Evolutionary conservation across 108 stramenopile genomes (phyloP), one percentile per base, ranked within the genome.

Genomic region (Skeletonema potamos): DNA sequence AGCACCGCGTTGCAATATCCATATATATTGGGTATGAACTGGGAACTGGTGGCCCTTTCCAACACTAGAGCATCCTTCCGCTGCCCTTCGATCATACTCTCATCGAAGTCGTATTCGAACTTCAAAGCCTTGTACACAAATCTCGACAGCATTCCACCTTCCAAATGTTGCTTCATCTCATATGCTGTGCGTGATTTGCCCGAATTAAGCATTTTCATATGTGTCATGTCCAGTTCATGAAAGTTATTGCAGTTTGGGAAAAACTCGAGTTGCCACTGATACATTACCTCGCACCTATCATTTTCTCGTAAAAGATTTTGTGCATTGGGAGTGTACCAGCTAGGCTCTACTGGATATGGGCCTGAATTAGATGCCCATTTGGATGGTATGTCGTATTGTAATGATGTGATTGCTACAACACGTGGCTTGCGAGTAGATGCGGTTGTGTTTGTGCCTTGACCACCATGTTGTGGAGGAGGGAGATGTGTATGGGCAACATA

Each of bases 161-260:
- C 36, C 30, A 32, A 18, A n/a, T n/a, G n/a, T 27, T 27, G 30
- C 15, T 24, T 74, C 54, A 79, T 39, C 61, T 81, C 73, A 34
- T 74, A 74, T 2, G 79, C 79, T 9, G 61, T 66, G 18, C 79
- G 27, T 27, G 13, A 7, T 26, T 6, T 37, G 3, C 24, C 79
- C 15, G 51, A 48, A 54, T 69, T 73, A 39, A 81, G 74, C 33
- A 64, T 46, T 15, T 51, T 33, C 37, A 74, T 27, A 15, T 54
- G 24, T 27, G 2, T 11, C 72, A 77, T 34, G 27, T 82, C 76
- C 58, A 83, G 22, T 57, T 83, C 77, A 61, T 83, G 82, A 39
- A 83, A 79, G 6, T 24, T 33, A 36, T 83, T 83, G 54, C 82
- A 83, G 65, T 74, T 69, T 11, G 74, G 48, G 66, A 64, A 83